Conservation (phyloP, 129 eudicot genomes). For the Flaveria brownii region DNA sequence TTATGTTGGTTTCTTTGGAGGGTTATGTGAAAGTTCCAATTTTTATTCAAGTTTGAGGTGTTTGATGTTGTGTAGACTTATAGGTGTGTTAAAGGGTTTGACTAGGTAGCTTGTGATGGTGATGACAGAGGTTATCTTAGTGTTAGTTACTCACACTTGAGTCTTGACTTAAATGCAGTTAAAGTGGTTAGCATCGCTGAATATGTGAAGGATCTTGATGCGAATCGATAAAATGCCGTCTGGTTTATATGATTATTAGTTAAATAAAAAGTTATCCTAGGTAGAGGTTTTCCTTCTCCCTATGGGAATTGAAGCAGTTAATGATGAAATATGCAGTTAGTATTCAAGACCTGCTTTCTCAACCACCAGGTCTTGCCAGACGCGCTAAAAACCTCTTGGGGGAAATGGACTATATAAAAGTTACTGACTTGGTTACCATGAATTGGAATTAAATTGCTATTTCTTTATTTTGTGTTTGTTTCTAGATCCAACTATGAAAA, state of each 20-base stretch:
- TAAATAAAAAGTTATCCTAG: background rate
- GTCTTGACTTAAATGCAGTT: background rate
- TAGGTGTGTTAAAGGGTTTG: background rate
- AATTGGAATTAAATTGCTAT: too few relatives aligned
- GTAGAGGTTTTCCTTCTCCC: too few relatives aligned
- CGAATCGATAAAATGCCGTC: background rate
- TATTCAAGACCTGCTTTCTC: too few relatives aligned
- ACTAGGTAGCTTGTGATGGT: background rate
- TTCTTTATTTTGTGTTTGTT: too few relatives aligned
- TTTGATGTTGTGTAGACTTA: background rate
- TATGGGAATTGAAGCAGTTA: background rate
- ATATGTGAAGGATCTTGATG: background rate
- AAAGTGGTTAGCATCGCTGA: background rate
- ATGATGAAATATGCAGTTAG: background rate
- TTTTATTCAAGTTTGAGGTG: background rate
- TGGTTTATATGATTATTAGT: background rate
- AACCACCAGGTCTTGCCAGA: too few relatives aligned
- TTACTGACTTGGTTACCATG: too few relatives aligned
- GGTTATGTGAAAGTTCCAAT: constrained; percentile 1
- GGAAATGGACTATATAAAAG: too few relatives aligned
- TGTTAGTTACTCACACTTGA: background rate
- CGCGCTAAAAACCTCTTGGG: too few relatives aligned
- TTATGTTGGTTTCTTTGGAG: background rate
- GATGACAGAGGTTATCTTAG: background rate
- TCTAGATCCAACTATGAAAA: too few relatives aligned